Base-by-base conservation (phyloP, 345 rosid genomes). In the Laguncularia racemosa region DNA sequence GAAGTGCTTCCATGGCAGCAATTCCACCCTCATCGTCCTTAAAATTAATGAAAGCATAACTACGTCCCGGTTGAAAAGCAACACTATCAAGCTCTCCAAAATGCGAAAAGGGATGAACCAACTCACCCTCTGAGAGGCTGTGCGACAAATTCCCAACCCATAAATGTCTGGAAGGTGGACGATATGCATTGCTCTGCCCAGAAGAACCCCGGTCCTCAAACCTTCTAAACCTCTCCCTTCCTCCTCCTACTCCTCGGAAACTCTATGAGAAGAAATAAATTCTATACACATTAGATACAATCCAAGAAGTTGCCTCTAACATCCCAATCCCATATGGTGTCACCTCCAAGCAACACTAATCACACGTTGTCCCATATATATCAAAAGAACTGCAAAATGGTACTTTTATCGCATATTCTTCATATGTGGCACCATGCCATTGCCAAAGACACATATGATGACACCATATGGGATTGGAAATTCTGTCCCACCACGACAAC, bases 141-240 rank as follows among this genome's bases (percentile, higher is more conserved):
- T 83, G 95, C 19, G 96, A 76, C 59, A 92, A 70, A 72, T 92
- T 92, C 23, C 98, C 98, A 3, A 92, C 84, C 96, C 96, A 92
- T 12, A 92, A 79, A 72, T 92, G 96, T 49, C 98, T 78, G 59
- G 96, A 89, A 47, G 96, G 91, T 38, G 78, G 96, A 51, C 74
- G 73, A 55, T 33, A 33, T 15, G 28, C 45, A 20, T 74, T 72
- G 40, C 75, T 58, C 50, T 78, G 69, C 55, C 72, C 75, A 2
- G 52, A 20, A 12, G 38, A 59, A 8, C 50, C 11, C 48, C 53
- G 52, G 20, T 68, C 78, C 12, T 75, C 86, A 40, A 17, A 64
- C 28, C 79, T 67, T 49, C 56, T 55, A 77, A 76, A 28, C 74
- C 91, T 59, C 89, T 73, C 54, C 81, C 77, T 53, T 65, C 76